Evolutionary conservation across 2,329 filamentous ascomycete species (phyloP), one percentile per base, ranked within the genome.

Genomic region (Pleomassaria siparia): DNA sequence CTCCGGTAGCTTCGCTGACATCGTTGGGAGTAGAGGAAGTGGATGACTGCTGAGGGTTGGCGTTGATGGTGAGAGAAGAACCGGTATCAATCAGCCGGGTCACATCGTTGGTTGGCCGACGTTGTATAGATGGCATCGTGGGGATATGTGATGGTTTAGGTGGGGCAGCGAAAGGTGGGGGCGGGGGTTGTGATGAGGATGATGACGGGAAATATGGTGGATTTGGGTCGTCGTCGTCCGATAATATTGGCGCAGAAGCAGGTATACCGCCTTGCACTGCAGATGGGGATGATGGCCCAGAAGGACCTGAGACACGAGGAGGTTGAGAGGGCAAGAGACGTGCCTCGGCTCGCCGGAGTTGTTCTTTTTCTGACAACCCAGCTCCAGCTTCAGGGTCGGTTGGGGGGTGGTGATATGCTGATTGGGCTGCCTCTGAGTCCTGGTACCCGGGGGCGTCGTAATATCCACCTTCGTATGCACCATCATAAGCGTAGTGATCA

Each of bases 251-350:
- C 3, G 71, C 70, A 8, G 69, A 72, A 6, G 71, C 59, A 12
- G 58, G 59, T 41, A 70, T 62, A 22, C 52, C 54, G 12, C 53
- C 53, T 20, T 47, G 66, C 10, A 71, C 64, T 4, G 75, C 74
- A 13, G 74, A 73, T 26, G 77, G 74, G 26, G 57, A 56, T 3
- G 61, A 63, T n/a, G 73, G 74, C 24, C 70, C 68, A 46, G 74
- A 62, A n/a, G 73, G 73, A 25, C 70, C 68, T 46, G 74, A 69
- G 11, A 67, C 59, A 26, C 73, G 76, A 11, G 87, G 81, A 12
- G 89, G 91, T 59, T 85, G 85, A 62, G 91, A 96, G 2, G 92
- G 92, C 18, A 96, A 72, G 4, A 96, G 74, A 39, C 85, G 81
- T 56, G 86, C 81, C 72, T 96, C 91, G 32, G 89, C 90, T 49